Percentiles rank a stretch among this genome's conserved stretches.
Evolutionary conservation across 2,329 filamentous ascomycete genomes (phyloP).

Genomic region (Acrocalymma vagum): DNA sequence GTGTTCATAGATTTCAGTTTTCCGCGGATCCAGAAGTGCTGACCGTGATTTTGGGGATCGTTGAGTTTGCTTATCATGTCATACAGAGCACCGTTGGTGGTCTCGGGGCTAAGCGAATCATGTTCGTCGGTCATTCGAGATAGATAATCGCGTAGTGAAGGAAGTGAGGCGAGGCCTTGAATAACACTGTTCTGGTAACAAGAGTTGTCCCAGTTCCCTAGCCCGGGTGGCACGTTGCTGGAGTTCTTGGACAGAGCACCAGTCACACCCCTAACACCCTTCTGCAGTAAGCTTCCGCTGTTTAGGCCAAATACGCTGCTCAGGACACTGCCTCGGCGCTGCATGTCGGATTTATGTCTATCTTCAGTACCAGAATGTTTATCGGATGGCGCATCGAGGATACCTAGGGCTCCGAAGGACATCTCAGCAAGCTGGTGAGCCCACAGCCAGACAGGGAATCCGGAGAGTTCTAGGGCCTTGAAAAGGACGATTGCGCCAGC

Average conservation of each 20-base stretch:
- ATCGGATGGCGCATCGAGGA: constrained; percentile 12
- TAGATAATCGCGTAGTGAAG: constrained; percentile 74
- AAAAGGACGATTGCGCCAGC: constrained; percentile 37
- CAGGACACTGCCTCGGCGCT: constrained; percentile 32
- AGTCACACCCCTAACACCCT: constrained; percentile 41
- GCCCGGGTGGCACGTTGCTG: constrained; percentile 61
- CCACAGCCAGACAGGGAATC: constrained; percentile 53
- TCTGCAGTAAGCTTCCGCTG: constrained; percentile 45
- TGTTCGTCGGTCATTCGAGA: constrained; percentile 40
- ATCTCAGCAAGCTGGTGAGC: constrained; percentile 59
- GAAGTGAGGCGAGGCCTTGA: constrained; percentile 78
- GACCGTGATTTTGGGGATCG: constrained; percentile 73
- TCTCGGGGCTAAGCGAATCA: constrained; percentile 45
- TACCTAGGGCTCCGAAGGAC: constrained; percentile 13
- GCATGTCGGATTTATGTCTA: constrained; percentile 23
- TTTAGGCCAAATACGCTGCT: constrained; percentile 49
- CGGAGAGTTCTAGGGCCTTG: constrained; percentile 34
- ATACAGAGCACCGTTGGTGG: constrained; percentile 65
- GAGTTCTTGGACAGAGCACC: constrained; percentile 44
- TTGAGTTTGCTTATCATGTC: constrained; percentile 76
- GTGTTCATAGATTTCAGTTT: constrained; percentile 92
- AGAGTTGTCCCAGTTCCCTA: constrained; percentile 93
- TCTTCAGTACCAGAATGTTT: constrained; percentile 21
- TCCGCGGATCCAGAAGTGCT: constrained; percentile 81
- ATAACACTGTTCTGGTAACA: constrained; percentile 98